Percentiles rank a stretch among this genome's conserved stretches.
These are phyloP conservation scores for Podochytrium sp. DNA, from an alignment of 192 early-diverging fungal species.

Conservation along the genomic window DNA sequence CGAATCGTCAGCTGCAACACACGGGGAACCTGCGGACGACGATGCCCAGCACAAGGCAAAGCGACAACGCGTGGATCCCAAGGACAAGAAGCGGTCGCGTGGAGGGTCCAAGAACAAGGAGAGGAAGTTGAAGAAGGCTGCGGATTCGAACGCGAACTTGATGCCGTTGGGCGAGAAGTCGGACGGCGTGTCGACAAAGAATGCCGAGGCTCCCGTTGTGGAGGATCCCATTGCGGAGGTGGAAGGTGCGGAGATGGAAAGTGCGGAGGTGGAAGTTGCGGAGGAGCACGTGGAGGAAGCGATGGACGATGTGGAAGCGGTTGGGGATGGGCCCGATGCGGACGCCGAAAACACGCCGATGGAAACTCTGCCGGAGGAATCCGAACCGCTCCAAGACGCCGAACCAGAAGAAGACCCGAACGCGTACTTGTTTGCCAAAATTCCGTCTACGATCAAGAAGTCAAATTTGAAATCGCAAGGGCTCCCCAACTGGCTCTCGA, in stretches of 20 bases:
- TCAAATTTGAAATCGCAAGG: slow-evolving; percentile 54
- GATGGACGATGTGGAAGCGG: background rate
- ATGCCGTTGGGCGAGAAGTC: background rate
- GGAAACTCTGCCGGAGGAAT: background rate
- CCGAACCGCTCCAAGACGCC: background rate
- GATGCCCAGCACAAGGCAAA: background rate
- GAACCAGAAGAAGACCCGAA: background rate
- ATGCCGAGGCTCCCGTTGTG: too few relatives aligned
- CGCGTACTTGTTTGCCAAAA: background rate
- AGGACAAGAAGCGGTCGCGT: slow-evolving; percentile 28
- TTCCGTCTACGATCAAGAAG: background rate
- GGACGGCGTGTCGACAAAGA: too few relatives aligned
- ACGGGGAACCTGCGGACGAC: background rate
- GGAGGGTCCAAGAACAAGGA: slow-evolving; percentile 34
- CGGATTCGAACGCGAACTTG: background rate
- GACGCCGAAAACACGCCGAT: background rate
- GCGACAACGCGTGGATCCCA: background rate
- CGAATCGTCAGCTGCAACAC: background rate
- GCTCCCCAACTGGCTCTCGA: slow-evolving; percentile 86
- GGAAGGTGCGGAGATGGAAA: too few relatives aligned
- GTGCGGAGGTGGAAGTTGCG: too few relatives aligned
- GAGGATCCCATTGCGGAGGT: too few relatives aligned
- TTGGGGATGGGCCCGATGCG: background rate
- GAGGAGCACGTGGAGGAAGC: background rate
- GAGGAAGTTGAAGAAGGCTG: slow-evolving; percentile 31